Evolutionary conservation across 495 filamentous ascomycete species (phyloP).

Genomic region (Neurospora africana): DNA sequence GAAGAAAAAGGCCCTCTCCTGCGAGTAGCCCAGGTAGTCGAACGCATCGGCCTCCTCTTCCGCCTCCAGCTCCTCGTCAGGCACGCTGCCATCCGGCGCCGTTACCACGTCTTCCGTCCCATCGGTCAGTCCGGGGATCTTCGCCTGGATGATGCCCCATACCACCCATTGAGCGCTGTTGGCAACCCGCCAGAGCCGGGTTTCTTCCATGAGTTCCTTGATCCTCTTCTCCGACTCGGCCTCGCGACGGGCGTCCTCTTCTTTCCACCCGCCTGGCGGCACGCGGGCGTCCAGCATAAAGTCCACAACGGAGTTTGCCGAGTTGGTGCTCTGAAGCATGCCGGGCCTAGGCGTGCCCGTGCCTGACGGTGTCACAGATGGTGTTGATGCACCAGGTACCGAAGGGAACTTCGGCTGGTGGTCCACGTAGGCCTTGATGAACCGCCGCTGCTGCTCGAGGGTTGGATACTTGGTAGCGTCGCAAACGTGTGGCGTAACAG

Average conservation of each 20-base stretch:
- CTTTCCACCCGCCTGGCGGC: conserved; percentile 44
- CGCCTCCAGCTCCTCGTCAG: conserved; percentile 33
- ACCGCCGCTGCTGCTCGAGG: conserved; percentile 68
- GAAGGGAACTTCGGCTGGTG: conserved; percentile 52
- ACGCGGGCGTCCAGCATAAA: conserved; percentile 64
- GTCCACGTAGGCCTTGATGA: conserved; percentile 75
- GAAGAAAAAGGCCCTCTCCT: conserved; percentile 84
- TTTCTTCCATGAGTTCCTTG: conserved; percentile 60
- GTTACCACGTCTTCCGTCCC: conserved; percentile 7
- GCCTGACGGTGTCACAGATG: conserved; percentile 33
- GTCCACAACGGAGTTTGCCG: conserved; percentile 39
- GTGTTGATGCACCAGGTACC: conserved; percentile 39
- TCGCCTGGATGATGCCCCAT: conserved; percentile 95
- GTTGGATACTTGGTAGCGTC: conserved; percentile 64
- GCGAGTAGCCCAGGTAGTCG: conserved; percentile 85
- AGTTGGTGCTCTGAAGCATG: conserved; percentile 15
- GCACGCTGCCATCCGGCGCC: background rate
- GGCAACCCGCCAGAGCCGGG: conserved; percentile 72
- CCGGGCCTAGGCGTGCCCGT: conserved; percentile 17
- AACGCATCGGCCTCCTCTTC: conserved; percentile 50
- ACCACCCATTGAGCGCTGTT: conserved; percentile 87
- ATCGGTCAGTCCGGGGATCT: conserved; percentile 49
- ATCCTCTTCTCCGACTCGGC: conserved; percentile 52
- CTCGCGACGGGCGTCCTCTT: conserved; percentile 51
- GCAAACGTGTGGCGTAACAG: conserved; percentile 51